These are phyloP conservation scores for Taphrina sp. DNA, from an alignment of 1,139 yeast genomes.

Conservation along the genomic window DNA sequence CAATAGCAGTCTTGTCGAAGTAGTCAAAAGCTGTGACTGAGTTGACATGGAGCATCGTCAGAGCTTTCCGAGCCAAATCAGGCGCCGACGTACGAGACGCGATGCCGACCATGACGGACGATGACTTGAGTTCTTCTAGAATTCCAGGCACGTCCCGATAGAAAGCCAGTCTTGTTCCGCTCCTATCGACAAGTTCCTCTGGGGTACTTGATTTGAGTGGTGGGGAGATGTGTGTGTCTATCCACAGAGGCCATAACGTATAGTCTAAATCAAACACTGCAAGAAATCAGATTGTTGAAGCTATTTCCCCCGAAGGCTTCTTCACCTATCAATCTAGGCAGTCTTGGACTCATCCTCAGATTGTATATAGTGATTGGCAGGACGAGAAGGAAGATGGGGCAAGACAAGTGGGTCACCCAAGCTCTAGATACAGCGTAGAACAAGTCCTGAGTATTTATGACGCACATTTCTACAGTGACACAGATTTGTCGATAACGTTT, in stretches of 20 bases:
- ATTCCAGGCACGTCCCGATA: constrained; percentile 63
- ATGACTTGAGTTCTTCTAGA: constrained; percentile 48
- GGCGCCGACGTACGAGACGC: constrained; percentile 70
- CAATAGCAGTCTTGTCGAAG: constrained; percentile 46
- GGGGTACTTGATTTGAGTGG: constrained; percentile 47
- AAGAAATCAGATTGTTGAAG: too few relatives aligned
- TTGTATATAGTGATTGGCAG: too few relatives aligned
- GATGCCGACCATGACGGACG: constrained; percentile 51
- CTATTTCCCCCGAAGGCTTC: background rate
- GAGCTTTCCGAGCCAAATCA: constrained; percentile 56
- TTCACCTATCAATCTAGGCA: background rate
- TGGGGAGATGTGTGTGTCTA: constrained; percentile 65
- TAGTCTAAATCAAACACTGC: constrained; percentile 40
- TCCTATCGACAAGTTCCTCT: constrained; percentile 46
- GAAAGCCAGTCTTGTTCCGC: constrained; percentile 54
- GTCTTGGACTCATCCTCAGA: background rate
- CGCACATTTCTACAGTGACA: too few relatives aligned
- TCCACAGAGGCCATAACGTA: constrained; percentile 74
- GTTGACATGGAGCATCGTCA: constrained; percentile 53
- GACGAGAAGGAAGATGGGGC: too few relatives aligned
- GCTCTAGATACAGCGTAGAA: too few relatives aligned
- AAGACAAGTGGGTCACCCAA: too few relatives aligned
- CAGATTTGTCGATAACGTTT: too few relatives aligned
- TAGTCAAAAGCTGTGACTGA: constrained; percentile 40
- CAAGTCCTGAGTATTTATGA: too few relatives aligned